Evolutionary conservation across 1,139 yeast genomes (phyloP), one percentile per base, ranked within the genome.

Genomic region (Diutina neorugosa): DNA sequence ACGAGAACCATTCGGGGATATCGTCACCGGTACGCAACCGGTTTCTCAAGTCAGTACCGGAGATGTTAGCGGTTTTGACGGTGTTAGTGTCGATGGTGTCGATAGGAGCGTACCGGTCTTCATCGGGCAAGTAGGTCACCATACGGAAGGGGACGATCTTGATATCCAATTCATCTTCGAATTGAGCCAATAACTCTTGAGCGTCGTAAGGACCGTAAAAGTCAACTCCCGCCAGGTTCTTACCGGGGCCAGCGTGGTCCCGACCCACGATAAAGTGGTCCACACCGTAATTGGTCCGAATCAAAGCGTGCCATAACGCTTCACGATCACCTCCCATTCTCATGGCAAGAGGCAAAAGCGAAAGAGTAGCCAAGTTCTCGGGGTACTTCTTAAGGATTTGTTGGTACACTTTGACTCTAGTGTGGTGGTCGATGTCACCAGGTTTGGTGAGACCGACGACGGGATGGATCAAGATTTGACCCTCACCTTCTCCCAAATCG

Each of bases 321-420:
- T 91, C 98, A 69, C 96, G 84, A 69, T 93, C 97, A 69, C 98
- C 98, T 57, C 95, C 97, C 98, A 91, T 91, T 77, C 98, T 84
- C 98, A 91, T 91, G 52, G 98, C 98, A 63, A 91, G 77, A 18
- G 98, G 98, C 64, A 91, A 76, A 59, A 91, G 75, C 12, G 97
- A 85, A 58, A 91, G 76, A 59, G 88, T 81, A 12, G 97, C 98
- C 78, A 91, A 84, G 55, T 96, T 96, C 57, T 84, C 86, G 55
- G 98, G 98, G 70, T 87, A 91, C 64, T 93, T 85, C 69, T 90
- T 86, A 68, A 91, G 80, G 62, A 91, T 83, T 62, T 93, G 94
- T 70, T 86, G 88, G 75, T 91, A 91, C 9, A 91, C 98, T 64
- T 94, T 86, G 56, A 91, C 97, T 71, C 98, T 83, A 53, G 98